phyloP scores from a whole-genome alignment of 208 protist species.

The Wallacemonas rigidus region DNA sequence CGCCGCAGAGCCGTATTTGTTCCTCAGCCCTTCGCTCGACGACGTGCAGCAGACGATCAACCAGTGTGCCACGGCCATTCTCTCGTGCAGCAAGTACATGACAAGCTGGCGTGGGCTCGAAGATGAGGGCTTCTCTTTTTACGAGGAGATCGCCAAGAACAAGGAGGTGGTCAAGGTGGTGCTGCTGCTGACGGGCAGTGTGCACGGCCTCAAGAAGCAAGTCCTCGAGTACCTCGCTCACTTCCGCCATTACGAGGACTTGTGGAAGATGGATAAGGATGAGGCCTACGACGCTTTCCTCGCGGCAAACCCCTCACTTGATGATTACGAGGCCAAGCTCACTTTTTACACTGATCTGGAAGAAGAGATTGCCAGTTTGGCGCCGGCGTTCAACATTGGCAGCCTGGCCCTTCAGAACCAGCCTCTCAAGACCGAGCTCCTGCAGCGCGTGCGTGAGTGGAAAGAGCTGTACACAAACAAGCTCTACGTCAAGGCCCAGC shows the following conservation, averaged over 20 bases:
- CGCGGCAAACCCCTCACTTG: conserved; percentile 71
- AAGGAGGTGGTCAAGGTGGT: conserved; percentile 95
- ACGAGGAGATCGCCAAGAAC: conserved; percentile 94
- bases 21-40: conserved; percentile 93
- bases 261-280: conserved; percentile 96
- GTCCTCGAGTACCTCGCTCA: conserved; percentile 91
- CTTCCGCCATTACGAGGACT: conserved; percentile 93
- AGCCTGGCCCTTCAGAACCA: conserved; percentile 93
- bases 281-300: conserved; percentile 92
- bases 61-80: conserved; percentile 86
- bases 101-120: conserved; percentile 74
- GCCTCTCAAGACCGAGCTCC: conserved; percentile 92
- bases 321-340: conserved; percentile 95
- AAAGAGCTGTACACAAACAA: conserved; percentile 95
- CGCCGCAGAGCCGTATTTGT: conserved; percentile 90
- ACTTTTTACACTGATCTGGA: conserved; percentile 88
- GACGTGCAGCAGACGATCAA: conserved; percentile 96
- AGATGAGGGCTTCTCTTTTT: conserved; percentile 79
- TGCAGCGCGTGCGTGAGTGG: conserved; percentile 91
- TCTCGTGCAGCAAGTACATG: conserved; percentile 93
- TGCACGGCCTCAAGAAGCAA: conserved; percentile 93
- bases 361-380: conserved; percentile 86
- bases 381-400: conserved; percentile 90
- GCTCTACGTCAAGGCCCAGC: conserved; percentile 92
- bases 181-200: conserved; percentile 92